A percentile compares a stretch with the other conserved stretches of the same genome.
Evolutionary conservation across 176 grass and related monocot genomes (phyloP).

Genomic region (Eragrostis curvula): DNA sequence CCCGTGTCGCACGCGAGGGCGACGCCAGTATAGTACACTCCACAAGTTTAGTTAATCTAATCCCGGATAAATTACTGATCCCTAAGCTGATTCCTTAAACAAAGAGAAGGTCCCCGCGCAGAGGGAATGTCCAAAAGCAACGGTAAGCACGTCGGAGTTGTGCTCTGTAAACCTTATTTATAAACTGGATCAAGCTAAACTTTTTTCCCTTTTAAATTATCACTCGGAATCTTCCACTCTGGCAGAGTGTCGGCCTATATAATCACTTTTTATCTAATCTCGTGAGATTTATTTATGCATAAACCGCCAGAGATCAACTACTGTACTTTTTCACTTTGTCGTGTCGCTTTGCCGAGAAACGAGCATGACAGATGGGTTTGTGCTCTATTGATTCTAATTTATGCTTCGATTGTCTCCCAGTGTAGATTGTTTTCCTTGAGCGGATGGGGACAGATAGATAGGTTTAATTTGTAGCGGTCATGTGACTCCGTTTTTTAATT

Average conservation of each 20-base stretch:
- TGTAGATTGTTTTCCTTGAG: not conserved
- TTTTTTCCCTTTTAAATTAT: constrained; percentile 32
- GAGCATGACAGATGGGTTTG: not conserved
- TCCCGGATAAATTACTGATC: constrained; percentile 62
- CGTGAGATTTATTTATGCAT: not conserved
- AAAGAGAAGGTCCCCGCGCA: constrained; percentile 7
- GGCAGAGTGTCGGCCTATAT: constrained; percentile 23
- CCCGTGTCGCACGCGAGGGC: no score
- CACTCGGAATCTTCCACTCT: constrained; percentile 61
- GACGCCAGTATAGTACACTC: no score
- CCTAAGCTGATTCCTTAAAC: constrained; percentile 68
- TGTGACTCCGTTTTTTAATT: constrained; percentile 56
- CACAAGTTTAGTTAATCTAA: not conserved
- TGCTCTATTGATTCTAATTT: constrained; percentile 17
- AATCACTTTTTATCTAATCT: not conserved
- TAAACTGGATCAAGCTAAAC: not conserved
- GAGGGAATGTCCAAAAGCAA: constrained; percentile 55
- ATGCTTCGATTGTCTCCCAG: not conserved
- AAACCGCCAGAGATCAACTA: not conserved
- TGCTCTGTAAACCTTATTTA: not conserved
- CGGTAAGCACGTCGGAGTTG: not conserved
- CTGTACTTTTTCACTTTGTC: not conserved
- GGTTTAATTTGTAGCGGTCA: constrained; percentile 40
- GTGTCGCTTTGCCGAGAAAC: not conserved
- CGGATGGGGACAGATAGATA: not conserved